Base-by-base conservation (phyloP, 73 alveolate genomes). In the Stentor roeselii region DNA sequence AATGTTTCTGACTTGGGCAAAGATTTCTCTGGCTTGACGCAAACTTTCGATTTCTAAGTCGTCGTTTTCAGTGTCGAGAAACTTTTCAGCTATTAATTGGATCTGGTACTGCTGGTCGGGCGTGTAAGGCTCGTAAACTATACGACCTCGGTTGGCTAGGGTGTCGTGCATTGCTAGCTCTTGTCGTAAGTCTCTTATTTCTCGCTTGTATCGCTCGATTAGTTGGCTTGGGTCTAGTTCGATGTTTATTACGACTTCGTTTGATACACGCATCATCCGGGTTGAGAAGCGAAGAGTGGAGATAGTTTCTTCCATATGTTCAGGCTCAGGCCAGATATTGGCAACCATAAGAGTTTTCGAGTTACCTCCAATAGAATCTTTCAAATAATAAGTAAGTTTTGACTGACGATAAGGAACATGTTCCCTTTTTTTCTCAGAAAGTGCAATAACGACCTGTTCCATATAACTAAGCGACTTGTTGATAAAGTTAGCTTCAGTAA, bases 141-240 rank as follows among this genome's bases (percentile, higher is more conserved):
- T 95, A 78, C 98, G 88, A 31, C 99, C 99, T 84, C 99, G 87
- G 86, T 97, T 97, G 0, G 98, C 94, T 30, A 98, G 88, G 37
- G 99, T 98, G 91, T 98, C 99, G 78, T 97, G 99, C 99, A 98
- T 98, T 38, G 99, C 98, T 60, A 98, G 93, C 88, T 98, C 99
- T 94, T 97, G 95, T 78, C 97, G 96, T 86, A 98, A 96, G 84
- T 98, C 99, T 78, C 96, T 92, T 59, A 98, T 96, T 89, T 98
- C 99, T 84, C 93, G 92, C 75, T 93, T 97, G 30, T 76, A 41
- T 41, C 74, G 27, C 38, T 60, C 83, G 61, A 98, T 91, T 59
- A 93, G 93, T 3, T 95, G 95, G 78, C 90, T 89, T 1, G 99
- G 99, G 91, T 98, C 99, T 30, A 96, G 94, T 42, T 92, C 89